Base-by-base conservation (phyloP, 2,329 filamentous ascomycete species). In the Gnomoniopsis sp. region DNA sequence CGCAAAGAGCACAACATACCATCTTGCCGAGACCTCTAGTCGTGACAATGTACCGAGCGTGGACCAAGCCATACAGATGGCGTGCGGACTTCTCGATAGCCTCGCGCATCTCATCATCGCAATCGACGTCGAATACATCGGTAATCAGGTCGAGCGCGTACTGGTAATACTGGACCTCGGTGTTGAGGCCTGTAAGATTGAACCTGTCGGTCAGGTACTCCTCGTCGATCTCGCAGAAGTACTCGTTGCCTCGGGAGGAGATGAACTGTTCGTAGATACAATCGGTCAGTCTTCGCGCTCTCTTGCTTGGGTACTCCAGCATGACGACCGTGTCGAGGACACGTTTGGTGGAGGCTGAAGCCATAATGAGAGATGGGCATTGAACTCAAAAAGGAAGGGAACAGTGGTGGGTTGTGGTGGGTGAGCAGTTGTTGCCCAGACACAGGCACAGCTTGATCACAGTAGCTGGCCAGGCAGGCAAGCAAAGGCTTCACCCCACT, bases 151-250 rank as follows among this genome's bases (percentile, higher is more conserved):
- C 95, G 49, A 99, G 84, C 17, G 95, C 95, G 84, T 99, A 97
- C 75, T 99, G 95, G 70, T 99, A 99, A 79, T 98, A 97, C 70
- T 96, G 91, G 15, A 99, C 95, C 73, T 99, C 95, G 38, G 91
- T 93, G 76, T 98, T 97, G 53, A 99, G 84, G 41, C 95, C 95
- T 0, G 95, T 99, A 62, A 99, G 81, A 77, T 99, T 99, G 84
- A 99, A 99, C 53, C 95, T 88, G 74, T 99, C 95, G 53, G 93
- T 98, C 49, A 99, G 83, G 75, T 99, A 99, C 69, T 99, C 95
- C 74, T 99, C 95, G 75, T 99, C 95, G 69, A 99, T 98, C 73
- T 99, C 95, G 84, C 95, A 99, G 70, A 98, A 99, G 77, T 99
- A 99, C 74, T 99, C 95, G 76, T 99, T 98, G 65, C 95, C 95